phyloP scores from a whole-genome alignment of 805 yeast species.

The Candida piceae region DNA sequence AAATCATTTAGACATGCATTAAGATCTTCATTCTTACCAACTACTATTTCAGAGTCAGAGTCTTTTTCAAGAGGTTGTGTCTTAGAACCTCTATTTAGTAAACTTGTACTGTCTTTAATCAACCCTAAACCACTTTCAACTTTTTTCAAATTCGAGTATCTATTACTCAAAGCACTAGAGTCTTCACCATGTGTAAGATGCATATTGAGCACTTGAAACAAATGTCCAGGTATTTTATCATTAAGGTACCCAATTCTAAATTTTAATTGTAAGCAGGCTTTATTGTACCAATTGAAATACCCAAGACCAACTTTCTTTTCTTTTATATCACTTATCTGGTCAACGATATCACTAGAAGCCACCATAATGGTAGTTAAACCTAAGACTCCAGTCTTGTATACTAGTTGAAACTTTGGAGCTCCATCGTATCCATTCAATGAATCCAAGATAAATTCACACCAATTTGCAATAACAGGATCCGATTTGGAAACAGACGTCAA shows the following conservation, averaged over 20 bases:
- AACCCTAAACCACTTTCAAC: slow-evolving; percentile 13
- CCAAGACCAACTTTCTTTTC: slow-evolving; percentile 52
- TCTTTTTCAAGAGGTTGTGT: too few species aligned
- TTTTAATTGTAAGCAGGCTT: slow-evolving; percentile 49
- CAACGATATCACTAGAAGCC: slow-evolving; percentile 27
- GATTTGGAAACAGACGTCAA: slow-evolving; percentile 39
- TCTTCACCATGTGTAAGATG: slow-evolving; percentile 50
- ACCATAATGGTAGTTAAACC: slow-evolving; percentile 47
- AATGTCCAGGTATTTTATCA: slow-evolving; percentile 28
- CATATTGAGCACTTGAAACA: slow-evolving; percentile 40
- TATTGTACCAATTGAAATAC: slow-evolving; percentile 56
- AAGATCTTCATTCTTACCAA: too few species aligned
- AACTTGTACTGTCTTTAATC: slow-evolving; percentile 13
- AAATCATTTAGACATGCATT: too few species aligned
- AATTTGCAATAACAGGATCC: slow-evolving; percentile 27
- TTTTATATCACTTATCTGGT: slow-evolving; percentile 36
- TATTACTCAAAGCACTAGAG: slow-evolving; percentile 7
- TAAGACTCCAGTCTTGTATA: slow-evolving; percentile 43
- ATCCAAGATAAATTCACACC: slow-evolving; percentile 27
- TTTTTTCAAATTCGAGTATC: slow-evolving; percentile 13
- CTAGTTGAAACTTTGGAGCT: slow-evolving; percentile 16
- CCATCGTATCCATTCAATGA: slow-evolving; percentile 24
- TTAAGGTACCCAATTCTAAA: slow-evolving; percentile 37
- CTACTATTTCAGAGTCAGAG: too few species aligned
- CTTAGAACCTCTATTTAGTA: too few species aligned